Percentiles rank a stretch among this genome's conserved stretches.
Evolutionary conservation across 345 rosid species (phyloP).

Genomic region (Odontarrhena argentea): DNA sequence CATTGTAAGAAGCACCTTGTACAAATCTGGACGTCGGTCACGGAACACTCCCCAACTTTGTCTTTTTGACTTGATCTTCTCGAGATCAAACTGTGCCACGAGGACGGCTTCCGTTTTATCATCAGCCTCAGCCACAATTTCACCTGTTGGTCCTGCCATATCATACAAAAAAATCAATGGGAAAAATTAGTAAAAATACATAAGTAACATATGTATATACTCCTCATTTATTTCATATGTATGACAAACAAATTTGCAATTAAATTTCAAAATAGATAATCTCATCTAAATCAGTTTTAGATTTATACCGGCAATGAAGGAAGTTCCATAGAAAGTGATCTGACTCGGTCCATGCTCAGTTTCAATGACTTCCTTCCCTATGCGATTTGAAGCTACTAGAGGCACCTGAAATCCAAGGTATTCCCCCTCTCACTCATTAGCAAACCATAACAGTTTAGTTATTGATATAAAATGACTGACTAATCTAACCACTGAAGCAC

Average conservation of each 20-base stretch:
- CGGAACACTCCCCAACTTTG: constrained; percentile 92
- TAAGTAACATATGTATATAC: not conserved
- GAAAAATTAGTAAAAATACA: not conserved
- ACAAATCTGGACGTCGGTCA: constrained; percentile 83
- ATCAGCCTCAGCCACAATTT: constrained; percentile 68
- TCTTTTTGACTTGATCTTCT: constrained; percentile 68
- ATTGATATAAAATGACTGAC: not conserved
- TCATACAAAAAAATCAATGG: not conserved
- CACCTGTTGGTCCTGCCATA: constrained; percentile 79
- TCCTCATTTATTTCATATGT: not conserved
- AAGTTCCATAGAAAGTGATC: constrained; percentile 83
- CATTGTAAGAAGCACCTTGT: constrained; percentile 84
- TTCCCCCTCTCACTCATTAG: not conserved
- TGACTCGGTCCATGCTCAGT: constrained; percentile 83
- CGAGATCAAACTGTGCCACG: constrained; percentile 79
- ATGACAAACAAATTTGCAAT: not conserved
- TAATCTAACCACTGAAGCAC: not conserved
- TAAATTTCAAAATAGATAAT: not conserved
- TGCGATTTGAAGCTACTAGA: constrained; percentile 80
- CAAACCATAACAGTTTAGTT: not conserved
- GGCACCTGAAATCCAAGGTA: constrained; percentile 55
- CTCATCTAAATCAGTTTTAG: constrained; percentile 8
- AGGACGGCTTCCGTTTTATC: constrained; percentile 80
- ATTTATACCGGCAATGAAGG: constrained; percentile 74
- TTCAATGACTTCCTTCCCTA: constrained; percentile 76